Percentiles rank a stretch among this genome's conserved stretches.
Evolutionary conservation across 2,329 filamentous ascomycete genomes (phyloP).

Genomic region (Hypoxylon sp.): DNA sequence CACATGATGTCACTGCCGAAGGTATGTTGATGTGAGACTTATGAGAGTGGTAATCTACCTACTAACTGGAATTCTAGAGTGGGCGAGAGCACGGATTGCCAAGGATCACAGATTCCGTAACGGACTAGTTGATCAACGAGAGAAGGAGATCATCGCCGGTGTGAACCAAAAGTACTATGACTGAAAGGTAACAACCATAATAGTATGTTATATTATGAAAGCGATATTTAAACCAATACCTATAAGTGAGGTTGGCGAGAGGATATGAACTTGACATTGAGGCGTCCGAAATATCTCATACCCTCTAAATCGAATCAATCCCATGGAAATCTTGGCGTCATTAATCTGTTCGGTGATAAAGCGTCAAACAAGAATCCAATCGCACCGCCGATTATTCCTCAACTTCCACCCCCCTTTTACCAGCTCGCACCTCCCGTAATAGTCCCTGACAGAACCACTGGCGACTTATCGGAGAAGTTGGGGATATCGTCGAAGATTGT

Average conservation of each 20-base stretch:
- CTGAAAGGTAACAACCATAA: slow-evolving; percentile 2
- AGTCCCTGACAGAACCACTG: slow-evolving; percentile 37
- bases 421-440: slow-evolving; percentile 8
- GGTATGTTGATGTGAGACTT: slow-evolving; percentile 29
- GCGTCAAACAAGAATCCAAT: not conserved
- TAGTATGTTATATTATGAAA: not conserved
- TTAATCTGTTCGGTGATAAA: not conserved
- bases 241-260: not conserved
- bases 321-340: not conserved
- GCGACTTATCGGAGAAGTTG: slow-evolving; percentile 52
- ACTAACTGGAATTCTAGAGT: slow-evolving; percentile 38
- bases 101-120: slow-evolving; percentile 49
- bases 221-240: not conserved
- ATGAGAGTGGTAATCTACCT: not conserved
- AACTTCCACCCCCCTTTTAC: not conserved
- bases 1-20: slow-evolving; percentile 49
- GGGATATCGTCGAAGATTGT: slow-evolving; percentile 53
- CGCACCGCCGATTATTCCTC: not conserved
- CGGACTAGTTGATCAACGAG: slow-evolving; percentile 44
- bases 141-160: slow-evolving; percentile 49
- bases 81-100: slow-evolving; percentile 48
- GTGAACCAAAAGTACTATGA: slow-evolving; percentile 46
- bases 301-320: not conserved
- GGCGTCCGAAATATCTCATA: not conserved
- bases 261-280: not conserved